Evolutionary conservation across 2,329 filamentous ascomycete species (phyloP), one percentile per base, ranked within the genome.

Genomic region (Penicillium decumbens): DNA sequence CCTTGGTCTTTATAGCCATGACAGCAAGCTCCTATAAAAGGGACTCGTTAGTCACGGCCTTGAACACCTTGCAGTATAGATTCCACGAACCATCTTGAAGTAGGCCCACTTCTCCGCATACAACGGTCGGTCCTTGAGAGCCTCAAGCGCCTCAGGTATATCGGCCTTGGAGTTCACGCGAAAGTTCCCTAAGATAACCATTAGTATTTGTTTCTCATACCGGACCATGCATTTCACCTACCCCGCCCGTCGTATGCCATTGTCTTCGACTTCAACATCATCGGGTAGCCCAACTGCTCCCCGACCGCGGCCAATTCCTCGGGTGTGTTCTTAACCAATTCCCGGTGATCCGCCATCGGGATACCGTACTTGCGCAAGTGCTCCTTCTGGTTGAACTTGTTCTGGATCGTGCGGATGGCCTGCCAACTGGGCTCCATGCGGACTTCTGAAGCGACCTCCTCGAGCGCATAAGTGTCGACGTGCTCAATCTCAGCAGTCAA

Each of bases 401-500:
- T 89, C 75, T 96, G 92, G 63, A 97, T 95, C 15, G 86, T 83
- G 27, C 89, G 82, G 46, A 97, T 80, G 1, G 91, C 95, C 72
- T 83, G 82, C 87, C 89, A 95, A 51, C 84, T 88, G 1, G 91
- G 90, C 65, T 95, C 83, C 2, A 89, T 78, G 35, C 83, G 76
- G 37, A 87, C 79, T 56, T 81, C 72, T 3, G 86, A 82, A 29
- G 84, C 67, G 49, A 96, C 83, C 65, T 95, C 88, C 71, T 95
- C 89, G 4, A 96, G 80, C 23, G 93, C 85, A 45, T 89, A 78
- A n/a, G 89, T 93, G 69, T 96, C 83, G 50, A 96, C 87, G 72
- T 96, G 92, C 76, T 97, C 92, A 56, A 95, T 96, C 72, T 97
- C 92, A 12, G 95, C 88, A 0, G 90, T 96, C 53, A 96, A 76